A percentile compares a stretch with the other conserved stretches of the same genome.
Evolutionary conservation across 2,329 filamentous ascomycete genomes (phyloP).

Genomic region (Didymella lethalis): DNA sequence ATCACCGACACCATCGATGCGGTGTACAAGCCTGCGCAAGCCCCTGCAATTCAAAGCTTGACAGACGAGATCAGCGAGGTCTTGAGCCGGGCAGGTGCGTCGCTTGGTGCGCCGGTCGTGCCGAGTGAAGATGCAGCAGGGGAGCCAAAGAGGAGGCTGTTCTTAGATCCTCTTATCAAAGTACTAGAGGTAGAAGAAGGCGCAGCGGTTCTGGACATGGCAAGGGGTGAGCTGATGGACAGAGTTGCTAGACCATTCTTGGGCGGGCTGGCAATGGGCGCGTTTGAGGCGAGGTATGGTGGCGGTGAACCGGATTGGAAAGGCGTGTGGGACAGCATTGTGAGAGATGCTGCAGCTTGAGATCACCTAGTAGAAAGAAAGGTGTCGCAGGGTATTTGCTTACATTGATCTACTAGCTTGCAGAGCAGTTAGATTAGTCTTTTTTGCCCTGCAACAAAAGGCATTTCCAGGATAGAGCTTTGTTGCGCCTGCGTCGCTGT

Average conservation of each 20-base stretch:
- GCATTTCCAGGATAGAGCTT: background rate
- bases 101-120: constrained; percentile 1
- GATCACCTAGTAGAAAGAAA: background rate
- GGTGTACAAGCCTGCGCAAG: constrained; percentile 76
- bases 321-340: constrained; percentile 44
- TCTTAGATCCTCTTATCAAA: constrained; percentile 54
- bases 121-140: background rate
- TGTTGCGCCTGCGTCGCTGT: background rate
- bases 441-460: too few relatives aligned
- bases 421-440: too few relatives aligned
- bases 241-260: constrained; percentile 88
- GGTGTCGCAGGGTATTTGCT: too few relatives aligned
- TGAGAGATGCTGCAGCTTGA: constrained; percentile 34
- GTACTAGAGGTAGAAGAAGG: constrained; percentile 45
- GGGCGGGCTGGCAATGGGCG: constrained; percentile 87
- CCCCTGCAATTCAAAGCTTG: constrained; percentile 74
- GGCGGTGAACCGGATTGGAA: constrained; percentile 64
- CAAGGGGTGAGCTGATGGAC: constrained; percentile 70
- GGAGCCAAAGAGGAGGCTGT: constrained; percentile 47
- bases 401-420: too few relatives aligned
- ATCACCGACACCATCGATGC: constrained; percentile 97
- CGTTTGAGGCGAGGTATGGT: constrained; percentile 91
- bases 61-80: constrained; percentile 85
- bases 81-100: constrained; percentile 53
- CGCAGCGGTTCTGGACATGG: constrained; percentile 60